phyloP scores from a whole-genome alignment of 2,329 filamentous ascomycete genomes.

The Penicillium paneum region DNA sequence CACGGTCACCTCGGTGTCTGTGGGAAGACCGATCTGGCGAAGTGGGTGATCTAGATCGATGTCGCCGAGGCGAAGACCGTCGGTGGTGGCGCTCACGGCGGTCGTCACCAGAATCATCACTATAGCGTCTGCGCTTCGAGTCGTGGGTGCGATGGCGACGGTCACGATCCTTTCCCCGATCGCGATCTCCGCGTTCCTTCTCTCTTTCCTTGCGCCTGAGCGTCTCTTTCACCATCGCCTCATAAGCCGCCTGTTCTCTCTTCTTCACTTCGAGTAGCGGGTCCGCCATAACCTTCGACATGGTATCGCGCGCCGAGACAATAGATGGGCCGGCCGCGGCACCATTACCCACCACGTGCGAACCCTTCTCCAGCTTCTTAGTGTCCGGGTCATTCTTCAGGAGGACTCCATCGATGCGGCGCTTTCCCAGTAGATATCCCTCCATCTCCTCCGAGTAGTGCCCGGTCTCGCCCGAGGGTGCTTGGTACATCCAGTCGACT shows the following conservation, averaged over 20 bases:
- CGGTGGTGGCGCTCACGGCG: slow-evolving; percentile 20
- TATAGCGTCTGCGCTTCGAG: slow-evolving; percentile 25
- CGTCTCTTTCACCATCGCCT: slow-evolving; percentile 51
- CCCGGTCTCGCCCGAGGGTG: slow-evolving; percentile 70
- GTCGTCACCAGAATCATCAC: slow-evolving; percentile 25
- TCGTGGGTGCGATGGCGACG: slow-evolving; percentile 22
- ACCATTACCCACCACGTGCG: slow-evolving; percentile 24
- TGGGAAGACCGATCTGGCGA: slow-evolving; percentile 24
- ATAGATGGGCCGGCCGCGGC: slow-evolving; percentile 48
- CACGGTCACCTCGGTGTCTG: slow-evolving; percentile 25
- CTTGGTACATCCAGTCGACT: slow-evolving; percentile 98
- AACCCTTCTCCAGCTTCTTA: slow-evolving; percentile 75
- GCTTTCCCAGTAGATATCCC: slow-evolving; percentile 86
- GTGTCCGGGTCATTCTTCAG: slow-evolving; percentile 71
- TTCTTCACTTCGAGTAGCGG: slow-evolving; percentile 90
- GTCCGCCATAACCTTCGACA: slow-evolving; percentile 83
- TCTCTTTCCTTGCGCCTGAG: slow-evolving; percentile 31
- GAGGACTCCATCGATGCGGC: slow-evolving; percentile 76
- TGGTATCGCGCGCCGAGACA: slow-evolving; percentile 74
- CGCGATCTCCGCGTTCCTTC: slow-evolving; percentile 22
- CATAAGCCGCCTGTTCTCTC: slow-evolving; percentile 78
- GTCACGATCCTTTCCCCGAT: slow-evolving; percentile 19
- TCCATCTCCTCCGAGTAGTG: slow-evolving; percentile 82
- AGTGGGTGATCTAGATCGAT: slow-evolving; percentile 23
- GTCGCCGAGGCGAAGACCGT: slow-evolving; percentile 24